Evolutionary conservation across 2,329 filamentous ascomycete species (phyloP), one percentile per base, ranked within the genome.

Genomic region (Pseudophaeomoniella oleicola): DNA sequence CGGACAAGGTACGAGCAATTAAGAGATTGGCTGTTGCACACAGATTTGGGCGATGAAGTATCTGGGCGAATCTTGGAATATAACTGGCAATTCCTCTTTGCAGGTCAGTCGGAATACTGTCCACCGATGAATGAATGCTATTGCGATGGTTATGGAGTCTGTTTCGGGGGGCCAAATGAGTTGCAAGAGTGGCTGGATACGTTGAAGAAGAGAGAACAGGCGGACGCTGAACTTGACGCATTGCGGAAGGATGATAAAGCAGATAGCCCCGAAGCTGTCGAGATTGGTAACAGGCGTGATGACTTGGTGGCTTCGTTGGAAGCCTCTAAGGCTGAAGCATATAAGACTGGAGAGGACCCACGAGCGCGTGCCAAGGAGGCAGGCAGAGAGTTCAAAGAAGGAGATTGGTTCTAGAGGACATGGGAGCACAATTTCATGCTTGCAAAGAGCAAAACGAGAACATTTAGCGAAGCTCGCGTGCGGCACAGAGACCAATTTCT

Each of bases 61-160:
- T 62, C 59, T 16, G 67, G 67, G 2, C 53, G 67, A 4, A 54
- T 71, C 16, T 71, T 65, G 51, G 68, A 72, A 45, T 70, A 71
- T 46, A 48, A 66, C 0, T 72, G 68, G 68, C 66, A 70, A 38
- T 67, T 57, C 40, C 56, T 70, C 16, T 70, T 69, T 46, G 64
- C 62, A 1, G 60, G 58, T 2, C 38, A 41, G 11, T 33, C 18
- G 6, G 32, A 33, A 27, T 12, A 43, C 30, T 55, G 52, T 31
- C 50, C 50, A 22, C 35, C 32, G 4, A 62, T 67, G 54, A 55
- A 63, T 33, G 49, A 62, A 0, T 72, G 69, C 50, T 69, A 68
- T 44, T 72, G 69, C 47, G 67, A 71, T 37, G 66, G 64, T 10
- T 72, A 61, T 35, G 68, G 32, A 18, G 18, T 34, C 32, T 34